These are phyloP conservation scores for Rhizophagus clarus DNA, from an alignment of 192 early-diverging fungal species.

Conservation along the genomic window DNA sequence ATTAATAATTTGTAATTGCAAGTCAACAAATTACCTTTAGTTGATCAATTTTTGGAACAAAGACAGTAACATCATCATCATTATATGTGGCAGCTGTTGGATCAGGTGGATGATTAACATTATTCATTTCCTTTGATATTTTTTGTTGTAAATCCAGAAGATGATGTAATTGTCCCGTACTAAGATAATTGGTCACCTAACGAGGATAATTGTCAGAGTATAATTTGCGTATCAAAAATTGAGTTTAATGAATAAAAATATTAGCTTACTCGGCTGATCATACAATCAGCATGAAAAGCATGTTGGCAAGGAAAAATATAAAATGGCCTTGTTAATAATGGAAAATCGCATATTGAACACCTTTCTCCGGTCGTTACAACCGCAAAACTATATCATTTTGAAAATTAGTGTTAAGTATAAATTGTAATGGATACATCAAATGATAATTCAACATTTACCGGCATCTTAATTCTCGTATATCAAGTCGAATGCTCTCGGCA, in stretches of 20 bases:
- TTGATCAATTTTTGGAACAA: slow-evolving; percentile 49
- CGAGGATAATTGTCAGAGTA: slow-evolving; percentile 18
- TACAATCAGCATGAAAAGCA: slow-evolving; percentile 91
- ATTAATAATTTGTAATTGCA: neutral
- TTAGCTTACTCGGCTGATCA: slow-evolving; percentile 67
- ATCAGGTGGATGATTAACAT: slow-evolving; percentile 34
- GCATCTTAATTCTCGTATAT: slow-evolving; percentile 85
- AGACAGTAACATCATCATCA: slow-evolving; percentile 49
- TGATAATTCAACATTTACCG: slow-evolving; percentile 53
- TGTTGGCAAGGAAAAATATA: slow-evolving; percentile 97
- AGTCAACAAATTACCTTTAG: slow-evolving; percentile 34
- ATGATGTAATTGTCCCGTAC: slow-evolving; percentile 46
- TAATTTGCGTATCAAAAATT: too few species aligned
- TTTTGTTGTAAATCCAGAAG: slow-evolving; percentile 64
- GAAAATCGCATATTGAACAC: slow-evolving; percentile 78
- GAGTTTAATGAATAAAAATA: neutral
- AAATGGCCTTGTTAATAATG: slow-evolving; percentile 85
- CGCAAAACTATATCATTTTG: slow-evolving; percentile 51
- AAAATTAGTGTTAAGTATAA: neutral
- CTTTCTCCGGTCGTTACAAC: slow-evolving; percentile 68
- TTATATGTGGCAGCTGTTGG: slow-evolving; percentile 33
- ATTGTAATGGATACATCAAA: slow-evolving; percentile 11
- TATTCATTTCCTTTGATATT: slow-evolving; percentile 53
- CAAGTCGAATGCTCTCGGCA: slow-evolving; percentile 89
- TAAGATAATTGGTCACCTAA: slow-evolving; percentile 52